Conservation (phyloP, 2,329 filamentous ascomycete species). For the Trichoderma polysporum region DNA sequence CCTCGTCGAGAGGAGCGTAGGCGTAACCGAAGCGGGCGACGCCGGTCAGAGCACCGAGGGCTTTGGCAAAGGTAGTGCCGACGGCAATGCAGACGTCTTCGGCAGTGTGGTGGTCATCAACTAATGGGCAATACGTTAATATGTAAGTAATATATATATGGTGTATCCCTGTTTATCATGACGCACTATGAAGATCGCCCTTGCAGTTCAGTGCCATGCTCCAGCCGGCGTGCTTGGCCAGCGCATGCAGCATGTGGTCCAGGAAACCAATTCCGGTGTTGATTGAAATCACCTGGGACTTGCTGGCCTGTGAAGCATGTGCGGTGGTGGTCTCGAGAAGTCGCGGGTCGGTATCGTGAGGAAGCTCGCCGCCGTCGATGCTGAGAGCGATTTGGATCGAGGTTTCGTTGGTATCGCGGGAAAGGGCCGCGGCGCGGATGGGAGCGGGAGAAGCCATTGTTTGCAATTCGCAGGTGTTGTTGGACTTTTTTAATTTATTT, state of each 20-base stretch:
- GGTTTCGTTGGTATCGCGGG: slow-evolving; percentile 95
- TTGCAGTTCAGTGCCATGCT: slow-evolving; percentile 78
- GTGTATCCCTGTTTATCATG: background rate
- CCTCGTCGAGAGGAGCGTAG: slow-evolving; percentile 93
- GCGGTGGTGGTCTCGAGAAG: slow-evolving; percentile 53
- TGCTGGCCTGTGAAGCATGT: slow-evolving; percentile 82
- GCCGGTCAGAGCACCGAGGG: slow-evolving; percentile 74
- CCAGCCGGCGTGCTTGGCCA: slow-evolving; percentile 96
- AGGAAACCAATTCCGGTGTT: slow-evolving; percentile 96
- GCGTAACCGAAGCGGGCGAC: slow-evolving; percentile 89
- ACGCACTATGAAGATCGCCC: slow-evolving; percentile 86
- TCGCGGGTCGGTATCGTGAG: slow-evolving; percentile 60
- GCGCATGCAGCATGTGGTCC: slow-evolving; percentile 97
- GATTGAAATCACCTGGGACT: slow-evolving; percentile 81
- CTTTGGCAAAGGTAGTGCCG: slow-evolving; percentile 77
- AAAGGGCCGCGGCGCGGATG: slow-evolving; percentile 57
- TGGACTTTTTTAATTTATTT: background rate
- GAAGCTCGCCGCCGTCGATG: slow-evolving; percentile 83
- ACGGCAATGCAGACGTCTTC: slow-evolving; percentile 94
- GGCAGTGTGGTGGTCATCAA: slow-evolving; percentile 98
- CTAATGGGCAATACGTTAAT: slow-evolving; percentile 42
- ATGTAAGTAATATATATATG: background rate
- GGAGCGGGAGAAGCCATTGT: slow-evolving; percentile 12
- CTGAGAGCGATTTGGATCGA: slow-evolving; percentile 92
- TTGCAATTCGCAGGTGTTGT: background rate